Evolutionary conservation across 345 rosid genomes (phyloP), one percentile per base, ranked within the genome.

Genomic region (Lepidium didymum): DNA sequence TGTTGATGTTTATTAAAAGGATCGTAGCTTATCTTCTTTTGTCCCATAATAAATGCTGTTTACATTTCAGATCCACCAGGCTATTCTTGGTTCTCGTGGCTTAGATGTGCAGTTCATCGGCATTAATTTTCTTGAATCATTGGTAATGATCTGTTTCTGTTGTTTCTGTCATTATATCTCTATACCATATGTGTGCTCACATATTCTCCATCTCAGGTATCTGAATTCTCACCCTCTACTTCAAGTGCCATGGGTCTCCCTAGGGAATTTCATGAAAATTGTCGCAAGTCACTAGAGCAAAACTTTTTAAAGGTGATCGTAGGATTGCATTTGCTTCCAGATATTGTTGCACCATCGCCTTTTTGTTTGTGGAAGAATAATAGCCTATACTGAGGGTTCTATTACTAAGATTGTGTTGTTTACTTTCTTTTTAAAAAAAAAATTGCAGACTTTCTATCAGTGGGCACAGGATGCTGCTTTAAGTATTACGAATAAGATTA

Each of bases 231-330:
- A 67, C 97, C 99, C 50, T 81, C 95, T 59, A 91, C 97, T 63
- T 91, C 95, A 50, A 88, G 89, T 81, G 91, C 86, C 80, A 83
- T 94, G 95, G 91, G 99, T 80, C 95, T 94, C 69, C 96, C 99
- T 4, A 82, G 87, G 82, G 99, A 94, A 79, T 91, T 87, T 80
- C 97, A 91, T 75, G 96, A 94, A 78, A 93, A 77, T 56, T 94
- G 99, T 75, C 88, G 72, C 52, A 86, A 53, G 82, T 91, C 90
- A 45, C 68, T 94, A 16, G 96, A 94, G 81, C 84, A 80, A 64
- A 85, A 86, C 54, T 83, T 82, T 77, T 72, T 94, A 74, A 94
- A 91, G 99, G 99, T 89, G 62, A 45, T 69, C 14, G 33, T 68
- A 40, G 40, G 60, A 19, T 36, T 68, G 10, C 45, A 57, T 71